Conservation (phyloP, 768 basidiomycete genomes). For the Lepiota brunneoincarnata region DNA sequence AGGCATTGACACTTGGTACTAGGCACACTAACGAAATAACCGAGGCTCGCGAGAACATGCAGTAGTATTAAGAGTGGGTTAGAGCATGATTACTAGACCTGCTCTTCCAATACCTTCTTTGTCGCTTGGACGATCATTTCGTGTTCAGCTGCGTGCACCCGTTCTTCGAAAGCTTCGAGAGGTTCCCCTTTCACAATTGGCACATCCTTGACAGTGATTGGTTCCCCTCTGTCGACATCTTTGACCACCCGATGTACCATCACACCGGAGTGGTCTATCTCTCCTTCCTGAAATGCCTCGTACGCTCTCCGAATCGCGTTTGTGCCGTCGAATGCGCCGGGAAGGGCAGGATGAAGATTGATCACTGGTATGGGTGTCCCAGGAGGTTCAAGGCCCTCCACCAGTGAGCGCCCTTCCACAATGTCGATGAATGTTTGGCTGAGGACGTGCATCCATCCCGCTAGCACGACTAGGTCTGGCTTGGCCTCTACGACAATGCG, state of each 20-base stretch:
- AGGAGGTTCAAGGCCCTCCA: constrained; percentile 33
- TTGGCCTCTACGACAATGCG: constrained; percentile 53
- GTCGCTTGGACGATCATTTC: constrained; percentile 89
- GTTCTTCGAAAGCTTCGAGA: constrained; percentile 66
- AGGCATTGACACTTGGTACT: background rate
- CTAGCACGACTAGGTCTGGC: constrained; percentile 91
- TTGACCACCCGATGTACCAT: constrained; percentile 95
- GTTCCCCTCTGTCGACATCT: constrained; percentile 91
- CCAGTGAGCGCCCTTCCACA: constrained; percentile 40
- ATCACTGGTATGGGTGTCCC: constrained; percentile 69
- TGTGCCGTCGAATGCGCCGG: constrained; percentile 95
- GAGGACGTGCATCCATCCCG: constrained; percentile 99
- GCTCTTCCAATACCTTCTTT: constrained; percentile 59
- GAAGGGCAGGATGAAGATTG: constrained; percentile 95
- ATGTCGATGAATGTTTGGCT: constrained; percentile 77
- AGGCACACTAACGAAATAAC: no score
- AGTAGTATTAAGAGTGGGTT: background rate
- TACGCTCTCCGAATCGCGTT: constrained; percentile 87
- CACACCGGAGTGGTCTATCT: constrained; percentile 74
- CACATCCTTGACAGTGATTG: constrained; percentile 78
- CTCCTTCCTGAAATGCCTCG: constrained; percentile 82
- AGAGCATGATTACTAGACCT: background rate
- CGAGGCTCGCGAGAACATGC: background rate
- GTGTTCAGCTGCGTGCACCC: constrained; percentile 85
- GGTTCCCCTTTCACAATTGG: constrained; percentile 70